Evolutionary conservation across 495 filamentous ascomycete genomes (phyloP), one percentile per base, ranked within the genome.

Genomic region (Copromyces sp.): DNA sequence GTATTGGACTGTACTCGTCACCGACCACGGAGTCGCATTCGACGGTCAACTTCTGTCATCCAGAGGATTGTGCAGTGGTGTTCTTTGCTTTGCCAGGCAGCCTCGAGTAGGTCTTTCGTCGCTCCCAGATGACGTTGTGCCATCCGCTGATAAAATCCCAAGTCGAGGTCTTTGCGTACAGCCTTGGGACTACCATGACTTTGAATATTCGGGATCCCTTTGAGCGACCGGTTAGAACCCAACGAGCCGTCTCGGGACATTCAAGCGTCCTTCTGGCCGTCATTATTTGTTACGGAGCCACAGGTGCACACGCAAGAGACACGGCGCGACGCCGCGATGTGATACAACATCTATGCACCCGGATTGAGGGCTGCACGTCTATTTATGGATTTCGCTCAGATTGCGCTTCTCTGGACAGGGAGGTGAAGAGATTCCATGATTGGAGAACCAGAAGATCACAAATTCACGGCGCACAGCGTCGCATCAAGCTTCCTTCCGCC

Each of bases 311-410:
- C 65, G 38, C 69, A 73, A 69, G 53, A 72, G 53, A 41, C 68
- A 72, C 73, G 53, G 65, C 75, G 73, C 47, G 38, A 74, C 69
- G 69, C 73, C 32, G 65, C 29, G 45, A 71, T 73, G 35, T 39
- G 75, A 74, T 69, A 75, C 75, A 75, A 71, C 42, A 70, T 65
- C 53, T 16, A 65, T 45, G 71, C 70, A 71, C 70, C 72, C 65
- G 71, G 61, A 75, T 73, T 47, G 11, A 41, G 42, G 69, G n/a
- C 8, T 68, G 61, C 42, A 14, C 9, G 72, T 72, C 77, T 78
- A 78, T 78, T 78, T 78, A 65, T 75, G 77, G 73, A 72, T 12
- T 70, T 39, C 41, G 68, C 69, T 41, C 71, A 75, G 68, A 72
- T 74, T 73, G 35, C 61, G 39, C 74, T 70, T 12, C 65, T 71